These are phyloP conservation scores for Pichia californica DNA, from an alignment of 805 yeast genomes.

Conservation along the genomic window DNA sequence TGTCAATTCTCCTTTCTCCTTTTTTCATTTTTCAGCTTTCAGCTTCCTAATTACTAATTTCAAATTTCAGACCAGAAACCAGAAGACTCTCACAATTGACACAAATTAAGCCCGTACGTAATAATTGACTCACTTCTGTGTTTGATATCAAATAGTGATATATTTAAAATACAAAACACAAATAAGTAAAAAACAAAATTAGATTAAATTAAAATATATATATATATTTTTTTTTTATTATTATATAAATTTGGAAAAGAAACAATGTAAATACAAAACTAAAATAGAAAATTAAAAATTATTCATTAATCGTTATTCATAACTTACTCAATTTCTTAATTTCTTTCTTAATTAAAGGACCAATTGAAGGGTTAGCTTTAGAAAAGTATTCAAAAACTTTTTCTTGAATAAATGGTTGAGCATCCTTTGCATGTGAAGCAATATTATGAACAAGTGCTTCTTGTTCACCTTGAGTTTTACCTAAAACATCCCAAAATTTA, in stretches of 20 bases:
- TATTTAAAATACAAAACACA: too few species aligned
- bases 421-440: slow-evolving; percentile 64
- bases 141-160: too few species aligned
- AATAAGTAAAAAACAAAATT: too few species aligned
- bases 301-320: not conserved
- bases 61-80: too few species aligned
- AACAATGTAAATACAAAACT: not conserved
- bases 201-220: too few species aligned
- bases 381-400: slow-evolving; percentile 69
- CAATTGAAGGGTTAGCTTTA: slow-evolving; percentile 66
- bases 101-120: too few species aligned
- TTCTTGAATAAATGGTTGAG: slow-evolving; percentile 72
- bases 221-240: not conserved
- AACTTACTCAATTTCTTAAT: slow-evolving; percentile 13
- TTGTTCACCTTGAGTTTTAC: slow-evolving; percentile 77
- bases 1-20: too few species aligned
- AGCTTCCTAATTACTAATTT: too few species aligned
- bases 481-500: slow-evolving; percentile 70
- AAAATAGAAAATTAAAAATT: not conserved
- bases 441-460: slow-evolving; percentile 77
- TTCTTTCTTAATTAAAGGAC: slow-evolving; percentile 60
- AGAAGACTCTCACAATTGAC: too few species aligned
- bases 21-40: too few species aligned
- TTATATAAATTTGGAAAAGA: too few species aligned
- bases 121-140: too few species aligned